Evolutionary conservation across 176 grass and related monocot genomes (phyloP).

Genomic region (Zizania latifolia): DNA sequence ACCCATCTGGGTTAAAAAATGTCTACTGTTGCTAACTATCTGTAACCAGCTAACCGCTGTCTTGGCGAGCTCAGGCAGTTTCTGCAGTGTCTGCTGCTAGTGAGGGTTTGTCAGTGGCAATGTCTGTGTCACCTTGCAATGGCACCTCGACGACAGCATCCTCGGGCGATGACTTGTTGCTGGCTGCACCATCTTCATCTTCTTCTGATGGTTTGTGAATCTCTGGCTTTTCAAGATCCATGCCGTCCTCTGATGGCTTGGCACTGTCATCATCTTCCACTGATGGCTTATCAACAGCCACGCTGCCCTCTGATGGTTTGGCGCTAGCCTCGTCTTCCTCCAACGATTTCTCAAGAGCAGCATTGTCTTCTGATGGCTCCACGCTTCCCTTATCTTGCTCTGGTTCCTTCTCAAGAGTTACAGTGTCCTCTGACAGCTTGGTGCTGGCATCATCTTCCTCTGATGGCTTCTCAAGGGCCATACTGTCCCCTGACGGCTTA

Average conservation of each 20-base stretch:
- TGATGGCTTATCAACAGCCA: neutral
- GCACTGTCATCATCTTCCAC: slow-evolving; percentile 1
- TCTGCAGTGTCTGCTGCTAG: neutral
- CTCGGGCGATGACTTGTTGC: neutral
- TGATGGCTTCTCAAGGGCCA: slow-evolving; percentile 6
- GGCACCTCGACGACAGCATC: neutral
- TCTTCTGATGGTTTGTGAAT: slow-evolving; percentile 15
- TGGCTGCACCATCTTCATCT: neutral
- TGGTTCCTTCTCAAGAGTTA: neutral
- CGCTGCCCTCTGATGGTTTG: neutral
- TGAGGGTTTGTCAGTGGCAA: neutral
- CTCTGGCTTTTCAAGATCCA: neutral
- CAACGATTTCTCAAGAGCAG: neutral
- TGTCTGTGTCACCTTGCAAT: neutral
- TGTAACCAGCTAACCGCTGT: neutral
- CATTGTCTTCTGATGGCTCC: slow-evolving; percentile 25
- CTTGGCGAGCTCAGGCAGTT: slow-evolving; percentile 3
- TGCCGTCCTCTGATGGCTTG: slow-evolving; percentile 20
- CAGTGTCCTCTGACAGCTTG: slow-evolving; percentile 20
- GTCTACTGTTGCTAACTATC: slow-evolving; percentile 16
- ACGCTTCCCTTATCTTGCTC: slow-evolving; percentile 7
- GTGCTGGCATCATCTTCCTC: neutral
- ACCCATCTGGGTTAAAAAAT: slow-evolving; percentile 30
- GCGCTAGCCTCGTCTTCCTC: neutral
- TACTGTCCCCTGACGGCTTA: neutral